These are phyloP conservation scores for Lactarius pseudohatsudake DNA, from an alignment of 768 basidiomycete species.

Conservation along the genomic window DNA sequence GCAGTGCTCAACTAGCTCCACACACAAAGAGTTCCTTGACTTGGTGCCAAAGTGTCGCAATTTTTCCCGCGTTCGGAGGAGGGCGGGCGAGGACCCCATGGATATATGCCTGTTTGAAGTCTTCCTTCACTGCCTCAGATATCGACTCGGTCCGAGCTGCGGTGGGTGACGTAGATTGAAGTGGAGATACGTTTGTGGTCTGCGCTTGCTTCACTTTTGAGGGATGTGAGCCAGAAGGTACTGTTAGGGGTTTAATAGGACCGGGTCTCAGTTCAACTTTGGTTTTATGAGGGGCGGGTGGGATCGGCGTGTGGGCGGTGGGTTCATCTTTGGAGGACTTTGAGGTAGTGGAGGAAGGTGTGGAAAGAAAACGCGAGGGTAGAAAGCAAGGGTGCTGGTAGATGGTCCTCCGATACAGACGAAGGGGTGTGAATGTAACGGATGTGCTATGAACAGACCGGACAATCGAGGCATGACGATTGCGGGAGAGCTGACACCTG, in stretches of 20 bases:
- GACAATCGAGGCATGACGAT: not conserved
- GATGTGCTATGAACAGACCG: not conserved
- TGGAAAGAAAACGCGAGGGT: constrained; percentile 33
- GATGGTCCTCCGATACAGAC: not conserved
- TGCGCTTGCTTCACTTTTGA: constrained; percentile 23
- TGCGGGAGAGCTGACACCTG: constrained; percentile 13
- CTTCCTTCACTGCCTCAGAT: constrained; percentile 56
- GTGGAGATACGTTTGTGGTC: constrained; percentile 27
- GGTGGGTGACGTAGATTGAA: constrained; percentile 21
- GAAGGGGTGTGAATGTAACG: constrained; percentile 6
- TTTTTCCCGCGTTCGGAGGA: constrained; percentile 58
- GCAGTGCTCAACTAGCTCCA: constrained; percentile 7
- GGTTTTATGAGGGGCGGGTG: constrained; percentile 35
- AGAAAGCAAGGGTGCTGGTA: not conserved
- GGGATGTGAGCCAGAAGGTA: constrained; percentile 32
- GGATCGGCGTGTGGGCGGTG: constrained; percentile 31
- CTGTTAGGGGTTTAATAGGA: constrained; percentile 49
- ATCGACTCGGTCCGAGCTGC: constrained; percentile 30
- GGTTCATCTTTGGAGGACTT: constrained; percentile 31
- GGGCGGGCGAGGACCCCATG: constrained; percentile 71
- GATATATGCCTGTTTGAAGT: constrained; percentile 61
- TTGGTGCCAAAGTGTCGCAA: constrained; percentile 51
- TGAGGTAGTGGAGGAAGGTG: constrained; percentile 33
- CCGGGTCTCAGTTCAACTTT: constrained; percentile 64
- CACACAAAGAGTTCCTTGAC: constrained; percentile 48